Evolutionary conservation across 176 grass and related monocot genomes (phyloP).

Genomic region (Juncus inflexus): DNA sequence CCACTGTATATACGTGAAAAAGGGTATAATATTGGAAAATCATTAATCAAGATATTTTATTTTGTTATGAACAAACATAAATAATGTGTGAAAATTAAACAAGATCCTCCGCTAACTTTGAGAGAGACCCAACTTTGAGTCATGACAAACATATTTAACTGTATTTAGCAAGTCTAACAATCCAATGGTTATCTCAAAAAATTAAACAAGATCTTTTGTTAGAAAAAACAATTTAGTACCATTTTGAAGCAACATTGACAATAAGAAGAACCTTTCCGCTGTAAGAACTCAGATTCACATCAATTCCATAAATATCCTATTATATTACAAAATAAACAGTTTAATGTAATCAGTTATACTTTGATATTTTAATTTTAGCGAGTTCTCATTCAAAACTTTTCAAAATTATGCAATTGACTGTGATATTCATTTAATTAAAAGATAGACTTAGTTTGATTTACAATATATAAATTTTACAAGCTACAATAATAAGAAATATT

Average conservation of each 20-base stretch:
- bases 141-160: too few relatives aligned
- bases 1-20: conserved; percentile 41
- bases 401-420: not conserved
- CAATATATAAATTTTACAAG: too few relatives aligned
- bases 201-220: not conserved
- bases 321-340: not conserved
- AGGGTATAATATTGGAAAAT: not conserved
- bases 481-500: not conserved
- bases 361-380: not conserved
- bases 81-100: not conserved
- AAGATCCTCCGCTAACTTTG: not conserved
- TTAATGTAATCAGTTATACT: not conserved
- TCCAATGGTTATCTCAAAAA: not conserved
- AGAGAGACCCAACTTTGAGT: not conserved
- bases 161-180: too few relatives aligned
- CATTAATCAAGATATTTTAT: too few relatives aligned
- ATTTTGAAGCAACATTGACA: conserved; percentile 74
- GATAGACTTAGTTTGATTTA: not conserved
- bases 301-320: conserved; percentile 50
- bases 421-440: not conserved
- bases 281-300: conserved; percentile 45
- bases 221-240: conserved; percentile 29
- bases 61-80: too few relatives aligned
- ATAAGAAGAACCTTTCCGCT: conserved; percentile 62
- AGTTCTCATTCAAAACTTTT: not conserved